A percentile compares a stretch with the other conserved stretches of the same genome.
phyloP scores from a whole-genome alignment of 768 basidiomycete genomes.

The Clitopilus hobsonii region DNA sequence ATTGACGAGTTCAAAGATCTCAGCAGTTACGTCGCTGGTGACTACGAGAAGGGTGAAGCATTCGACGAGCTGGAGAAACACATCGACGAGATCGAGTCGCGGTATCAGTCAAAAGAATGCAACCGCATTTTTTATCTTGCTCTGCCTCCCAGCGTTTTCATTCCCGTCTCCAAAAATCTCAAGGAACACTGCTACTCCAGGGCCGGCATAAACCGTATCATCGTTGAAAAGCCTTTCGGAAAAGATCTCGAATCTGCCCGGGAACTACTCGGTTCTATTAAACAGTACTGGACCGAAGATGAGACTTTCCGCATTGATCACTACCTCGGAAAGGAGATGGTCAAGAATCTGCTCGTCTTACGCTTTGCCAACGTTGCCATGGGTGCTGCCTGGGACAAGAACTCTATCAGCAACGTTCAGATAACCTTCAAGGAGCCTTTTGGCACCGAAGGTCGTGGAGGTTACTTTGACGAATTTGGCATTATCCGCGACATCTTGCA shows the following conservation, averaged over 20 bases:
- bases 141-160: conserved; percentile 95
- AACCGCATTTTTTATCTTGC: conserved; percentile 97
- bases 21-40: conserved; percentile 79
- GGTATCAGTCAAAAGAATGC: conserved; percentile 54
- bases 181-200: conserved; percentile 76
- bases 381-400: conserved; percentile 91
- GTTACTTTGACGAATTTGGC: conserved; percentile 99
- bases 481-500: conserved; percentile 97
- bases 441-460: conserved; percentile 99
- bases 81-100: conserved; percentile 72
- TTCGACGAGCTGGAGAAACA: conserved; percentile 76
- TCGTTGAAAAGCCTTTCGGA: conserved; percentile 98
- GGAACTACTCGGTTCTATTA: conserved; percentile 72
- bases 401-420: conserved; percentile 93
- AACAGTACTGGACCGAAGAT: conserved; percentile 88
- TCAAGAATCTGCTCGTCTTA: conserved; percentile 95
- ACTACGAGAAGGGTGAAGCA: conserved; percentile 80
- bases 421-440: conserved; percentile 99
- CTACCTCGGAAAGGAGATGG: conserved; percentile 99
- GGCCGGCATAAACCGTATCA: conserved; percentile 81
- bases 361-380: conserved; percentile 94
- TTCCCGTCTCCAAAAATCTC: conserved; percentile 78
- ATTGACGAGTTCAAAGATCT: conserved; percentile 82
- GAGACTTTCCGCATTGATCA: conserved; percentile 99
- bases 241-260: conserved; percentile 87